Conservation (phyloP, 768 basidiomycete genomes). For the Lepiota venenata region DNA sequence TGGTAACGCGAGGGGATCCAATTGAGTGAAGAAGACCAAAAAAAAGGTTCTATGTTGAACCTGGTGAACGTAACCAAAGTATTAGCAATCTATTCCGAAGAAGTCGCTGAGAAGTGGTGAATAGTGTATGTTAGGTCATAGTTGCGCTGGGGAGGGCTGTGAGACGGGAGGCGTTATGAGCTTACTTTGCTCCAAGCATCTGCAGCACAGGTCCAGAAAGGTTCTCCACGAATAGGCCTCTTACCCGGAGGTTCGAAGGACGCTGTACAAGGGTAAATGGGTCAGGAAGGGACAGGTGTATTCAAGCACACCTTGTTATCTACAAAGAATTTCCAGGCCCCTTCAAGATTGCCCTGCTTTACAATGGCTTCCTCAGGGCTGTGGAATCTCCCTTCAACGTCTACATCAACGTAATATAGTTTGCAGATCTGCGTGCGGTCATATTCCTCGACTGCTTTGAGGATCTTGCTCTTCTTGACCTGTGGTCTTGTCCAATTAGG, state of each 20-base stretch:
- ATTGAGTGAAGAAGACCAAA: slow-evolving; percentile 60
- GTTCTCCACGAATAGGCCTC: slow-evolving; percentile 50
- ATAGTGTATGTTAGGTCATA: neutral
- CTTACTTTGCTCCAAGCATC: slow-evolving; percentile 58
- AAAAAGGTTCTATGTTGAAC: slow-evolving; percentile 63
- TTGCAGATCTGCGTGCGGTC: neutral
- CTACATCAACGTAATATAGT: slow-evolving; percentile 39
- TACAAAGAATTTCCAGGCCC: slow-evolving; percentile 38
- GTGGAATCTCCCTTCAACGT: slow-evolving; percentile 33
- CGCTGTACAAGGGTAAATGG: slow-evolving; percentile 12
- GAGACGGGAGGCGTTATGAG: slow-evolving; percentile 27
- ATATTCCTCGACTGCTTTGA: slow-evolving; percentile 11
- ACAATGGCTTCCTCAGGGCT: slow-evolving; percentile 22
- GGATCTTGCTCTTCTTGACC: slow-evolving; percentile 32
- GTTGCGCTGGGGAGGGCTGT: neutral
- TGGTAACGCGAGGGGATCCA: slow-evolving; percentile 70
- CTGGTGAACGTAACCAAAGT: slow-evolving; percentile 21
- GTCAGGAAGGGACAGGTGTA: neutral
- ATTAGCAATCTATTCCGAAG: neutral
- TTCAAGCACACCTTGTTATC: slow-evolving; percentile 28
- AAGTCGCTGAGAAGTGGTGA: slow-evolving; percentile 44
- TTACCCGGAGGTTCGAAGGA: slow-evolving; percentile 39
- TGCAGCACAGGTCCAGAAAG: slow-evolving; percentile 50
- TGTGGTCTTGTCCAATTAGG: slow-evolving; percentile 51
- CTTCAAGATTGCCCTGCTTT: slow-evolving; percentile 20